Evolutionary conservation across 805 yeast genomes (phyloP).

Genomic region (Wickerhamomyces silvicola): DNA sequence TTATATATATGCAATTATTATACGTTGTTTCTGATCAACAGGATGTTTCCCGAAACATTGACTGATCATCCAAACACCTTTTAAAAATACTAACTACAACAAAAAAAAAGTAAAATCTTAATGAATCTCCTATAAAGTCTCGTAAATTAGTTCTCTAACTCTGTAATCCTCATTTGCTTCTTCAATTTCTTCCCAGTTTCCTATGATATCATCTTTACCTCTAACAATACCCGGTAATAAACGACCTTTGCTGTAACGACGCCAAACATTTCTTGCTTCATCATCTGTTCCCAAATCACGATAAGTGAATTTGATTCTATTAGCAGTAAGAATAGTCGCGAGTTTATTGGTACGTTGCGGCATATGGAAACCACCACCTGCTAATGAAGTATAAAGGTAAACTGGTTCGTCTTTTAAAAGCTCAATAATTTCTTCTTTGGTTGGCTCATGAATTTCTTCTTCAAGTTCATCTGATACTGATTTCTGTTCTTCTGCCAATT

Average conservation of each 20-base stretch:
- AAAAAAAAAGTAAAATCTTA: neutral
- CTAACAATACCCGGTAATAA: constrained; percentile 81
- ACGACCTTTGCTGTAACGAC: constrained; percentile 63
- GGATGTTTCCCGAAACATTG: neutral
- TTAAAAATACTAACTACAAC: neutral
- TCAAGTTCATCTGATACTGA: constrained; percentile 8
- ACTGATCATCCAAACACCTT: neutral
- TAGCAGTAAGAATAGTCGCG: constrained; percentile 67
- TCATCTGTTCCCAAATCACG: constrained; percentile 86
- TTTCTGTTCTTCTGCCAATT: constrained; percentile 3
- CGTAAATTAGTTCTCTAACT: constrained; percentile 57
- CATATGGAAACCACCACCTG: constrained; percentile 79
- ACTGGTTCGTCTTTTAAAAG: constrained; percentile 45
- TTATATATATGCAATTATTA: neutral
- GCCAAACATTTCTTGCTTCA: constrained; percentile 81
- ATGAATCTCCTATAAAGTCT: constrained; percentile 46
- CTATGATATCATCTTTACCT: constrained; percentile 74
- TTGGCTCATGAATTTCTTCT: constrained; percentile 21
- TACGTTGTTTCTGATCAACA: neutral
- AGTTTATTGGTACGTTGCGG: constrained; percentile 71
- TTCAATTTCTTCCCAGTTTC: constrained; percentile 80
- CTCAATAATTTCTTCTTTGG: constrained; percentile 23
- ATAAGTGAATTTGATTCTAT: constrained; percentile 57
- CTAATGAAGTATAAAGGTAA: constrained; percentile 75
- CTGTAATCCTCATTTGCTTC: constrained; percentile 79